Evolutionary conservation across 306 rosid genomes (phyloP).

Genomic region (Urtica urens): DNA sequence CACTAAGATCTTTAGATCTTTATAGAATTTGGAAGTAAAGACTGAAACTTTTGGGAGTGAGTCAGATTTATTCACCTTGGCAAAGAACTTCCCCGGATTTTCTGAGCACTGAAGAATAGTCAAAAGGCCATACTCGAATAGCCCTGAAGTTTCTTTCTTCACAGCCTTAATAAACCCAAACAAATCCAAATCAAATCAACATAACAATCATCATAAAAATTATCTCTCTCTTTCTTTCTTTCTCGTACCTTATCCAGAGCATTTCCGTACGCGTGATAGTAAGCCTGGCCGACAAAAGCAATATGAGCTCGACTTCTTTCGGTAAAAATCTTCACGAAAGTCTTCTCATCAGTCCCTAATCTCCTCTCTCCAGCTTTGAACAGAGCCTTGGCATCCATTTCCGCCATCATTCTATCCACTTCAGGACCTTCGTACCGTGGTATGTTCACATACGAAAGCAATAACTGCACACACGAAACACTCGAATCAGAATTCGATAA

Average conservation of each 20-base stretch:
- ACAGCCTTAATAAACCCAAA: constrained; percentile 33
- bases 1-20: background rate
- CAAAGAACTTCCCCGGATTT: constrained; percentile 59
- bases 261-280: constrained; percentile 33
- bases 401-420: constrained; percentile 33
- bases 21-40: background rate
- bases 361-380: constrained; percentile 31
- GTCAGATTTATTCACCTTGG: too few relatives aligned
- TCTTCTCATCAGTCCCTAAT: constrained; percentile 26
- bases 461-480: constrained; percentile 29
- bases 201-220: background rate
- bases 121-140: constrained; percentile 44
- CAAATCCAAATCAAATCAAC: background rate
- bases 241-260: constrained; percentile 65
- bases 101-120: constrained; percentile 50
- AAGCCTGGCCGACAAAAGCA: constrained; percentile 38
- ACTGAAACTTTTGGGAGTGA: too few relatives aligned
- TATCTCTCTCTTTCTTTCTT: too few relatives aligned
- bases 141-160: constrained; percentile 60
- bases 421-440: constrained; percentile 66
- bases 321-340: constrained; percentile 43
- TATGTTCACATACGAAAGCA: constrained; percentile 45
- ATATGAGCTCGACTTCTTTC: constrained; percentile 63
- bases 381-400: constrained; percentile 23
- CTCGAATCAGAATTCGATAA: background rate